phyloP scores from a whole-genome alignment of 2,329 filamentous ascomycete species.

The Arthrinium phaeospermum region DNA sequence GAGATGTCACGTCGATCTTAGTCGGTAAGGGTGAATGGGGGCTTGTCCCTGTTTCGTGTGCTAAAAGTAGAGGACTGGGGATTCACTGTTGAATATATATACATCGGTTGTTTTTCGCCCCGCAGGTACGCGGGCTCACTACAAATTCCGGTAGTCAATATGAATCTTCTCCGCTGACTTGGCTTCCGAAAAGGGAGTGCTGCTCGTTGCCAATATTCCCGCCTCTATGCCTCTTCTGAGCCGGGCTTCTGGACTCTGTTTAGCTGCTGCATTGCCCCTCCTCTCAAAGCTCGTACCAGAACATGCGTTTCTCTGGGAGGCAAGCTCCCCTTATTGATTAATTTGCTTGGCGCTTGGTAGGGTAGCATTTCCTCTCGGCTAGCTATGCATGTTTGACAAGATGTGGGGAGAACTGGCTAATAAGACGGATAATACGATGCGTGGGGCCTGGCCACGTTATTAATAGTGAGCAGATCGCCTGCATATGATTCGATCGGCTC shows the following conservation, averaged over 20 bases:
- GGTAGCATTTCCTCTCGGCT: not conserved
- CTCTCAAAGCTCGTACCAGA: not conserved
- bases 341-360: not conserved
- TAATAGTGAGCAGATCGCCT: not conserved
- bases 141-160: not conserved
- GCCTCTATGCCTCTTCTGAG: not conserved
- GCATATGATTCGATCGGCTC: not conserved
- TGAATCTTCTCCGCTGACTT: not conserved
- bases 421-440: not conserved
- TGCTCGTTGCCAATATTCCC: not conserved
- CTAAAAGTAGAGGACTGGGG: not conserved
- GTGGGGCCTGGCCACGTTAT: not conserved
- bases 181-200: not conserved
- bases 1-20: not conserved
- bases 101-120: not conserved
- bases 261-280: not conserved
- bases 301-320: not conserved
- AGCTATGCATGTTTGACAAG: constrained; percentile 3
- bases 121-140: not conserved
- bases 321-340: not conserved
- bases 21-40: not conserved
- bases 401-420: constrained; percentile 8
- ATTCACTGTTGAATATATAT: not conserved
- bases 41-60: not conserved
- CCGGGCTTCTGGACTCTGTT: not conserved